Conservation (phyloP, 352 stramenopile species). For the Phytophthora pseudosyringae region DNA sequence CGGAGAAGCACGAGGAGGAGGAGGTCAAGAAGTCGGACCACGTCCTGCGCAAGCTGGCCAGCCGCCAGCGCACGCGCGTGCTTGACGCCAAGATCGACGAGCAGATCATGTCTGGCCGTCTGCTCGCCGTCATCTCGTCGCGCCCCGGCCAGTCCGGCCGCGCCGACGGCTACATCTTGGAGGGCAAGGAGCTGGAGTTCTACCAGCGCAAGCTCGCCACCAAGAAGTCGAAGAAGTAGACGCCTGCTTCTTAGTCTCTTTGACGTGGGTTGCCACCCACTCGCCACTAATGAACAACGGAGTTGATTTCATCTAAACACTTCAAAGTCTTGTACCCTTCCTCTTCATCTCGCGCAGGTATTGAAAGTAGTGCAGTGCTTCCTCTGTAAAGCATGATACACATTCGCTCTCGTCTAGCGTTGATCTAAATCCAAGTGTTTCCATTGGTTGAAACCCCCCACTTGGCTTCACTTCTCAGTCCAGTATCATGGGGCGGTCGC, state of each 20-base stretch:
- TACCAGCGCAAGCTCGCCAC: constrained; percentile 98
- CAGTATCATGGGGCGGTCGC: constrained; percentile 63
- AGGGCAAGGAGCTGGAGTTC: constrained; percentile 99
- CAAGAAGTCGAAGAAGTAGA: constrained; percentile 99
- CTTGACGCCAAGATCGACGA: constrained; percentile 96
- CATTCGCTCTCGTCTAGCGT: no score
- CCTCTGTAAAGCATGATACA: neutral
- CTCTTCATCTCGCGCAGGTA: neutral
- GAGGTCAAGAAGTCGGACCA: constrained; percentile 94
- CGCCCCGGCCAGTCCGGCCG: constrained; percentile 98
- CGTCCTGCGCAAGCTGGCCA: constrained; percentile 94
- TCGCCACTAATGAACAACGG: constrained; percentile 50
- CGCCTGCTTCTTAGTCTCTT: constrained; percentile 28
- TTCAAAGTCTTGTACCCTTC: constrained; percentile 20
- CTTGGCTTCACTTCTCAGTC: neutral
- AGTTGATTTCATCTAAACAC: constrained; percentile 55
- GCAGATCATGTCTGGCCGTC: constrained; percentile 96
- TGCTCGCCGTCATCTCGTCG: constrained; percentile 97
- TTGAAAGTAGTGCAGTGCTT: no score
- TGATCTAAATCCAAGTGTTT: neutral
- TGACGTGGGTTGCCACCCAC: neutral
- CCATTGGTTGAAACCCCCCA: constrained; percentile 16
- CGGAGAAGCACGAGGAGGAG: constrained; percentile 83
- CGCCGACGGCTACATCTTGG: constrained; percentile 98
- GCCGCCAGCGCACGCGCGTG: constrained; percentile 92